A percentile compares a stretch with the other conserved stretches of the same genome.
Conservation (phyloP, 768 basidiomycete species). For the Artomyces pyxidatus region DNA sequence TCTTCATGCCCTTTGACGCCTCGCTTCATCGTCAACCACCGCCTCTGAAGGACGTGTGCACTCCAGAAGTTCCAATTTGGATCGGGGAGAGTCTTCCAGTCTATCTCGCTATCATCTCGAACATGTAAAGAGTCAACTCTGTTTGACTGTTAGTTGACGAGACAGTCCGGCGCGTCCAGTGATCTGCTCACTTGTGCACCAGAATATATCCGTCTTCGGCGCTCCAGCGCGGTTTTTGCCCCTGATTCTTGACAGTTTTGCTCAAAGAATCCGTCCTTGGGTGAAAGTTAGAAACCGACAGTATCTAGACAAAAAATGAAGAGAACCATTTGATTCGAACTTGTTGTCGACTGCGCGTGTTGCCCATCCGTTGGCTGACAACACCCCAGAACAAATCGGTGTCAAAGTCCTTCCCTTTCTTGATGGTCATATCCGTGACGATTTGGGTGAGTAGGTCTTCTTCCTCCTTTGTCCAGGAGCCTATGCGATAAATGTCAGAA, state of each 20-base stretch:
- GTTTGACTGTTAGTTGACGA: conserved; percentile 7
- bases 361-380: conserved; percentile 72
- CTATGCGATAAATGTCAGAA: conserved; percentile 24
- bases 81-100: conserved; percentile 74
- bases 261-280: conserved; percentile 70
- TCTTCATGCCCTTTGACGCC: conserved; percentile 70
- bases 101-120: conserved; percentile 74
- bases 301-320: not conserved
- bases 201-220: conserved; percentile 71
- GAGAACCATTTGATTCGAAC: conserved; percentile 82
- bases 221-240: conserved; percentile 65
- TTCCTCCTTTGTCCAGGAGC: conserved; percentile 72
- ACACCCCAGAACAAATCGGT: conserved; percentile 80
- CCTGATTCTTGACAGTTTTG: conserved; percentile 64
- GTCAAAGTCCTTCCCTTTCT: conserved; percentile 64
- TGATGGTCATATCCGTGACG: conserved; percentile 65
- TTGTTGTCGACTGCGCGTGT: conserved; percentile 69
- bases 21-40: conserved; percentile 75
- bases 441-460: conserved; percentile 68
- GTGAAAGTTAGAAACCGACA: not conserved
- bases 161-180: not conserved
- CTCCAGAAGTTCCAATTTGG: conserved; percentile 80
- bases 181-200: conserved; percentile 70
- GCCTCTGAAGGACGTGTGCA: conserved; percentile 67
- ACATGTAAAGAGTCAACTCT: conserved; percentile 73